Percentiles rank a stretch among this genome's conserved stretches.
phyloP scores from a whole-genome alignment of 225 moss, liverwort and hornwort species.

The Rhytidiadelphus loreus region DNA sequence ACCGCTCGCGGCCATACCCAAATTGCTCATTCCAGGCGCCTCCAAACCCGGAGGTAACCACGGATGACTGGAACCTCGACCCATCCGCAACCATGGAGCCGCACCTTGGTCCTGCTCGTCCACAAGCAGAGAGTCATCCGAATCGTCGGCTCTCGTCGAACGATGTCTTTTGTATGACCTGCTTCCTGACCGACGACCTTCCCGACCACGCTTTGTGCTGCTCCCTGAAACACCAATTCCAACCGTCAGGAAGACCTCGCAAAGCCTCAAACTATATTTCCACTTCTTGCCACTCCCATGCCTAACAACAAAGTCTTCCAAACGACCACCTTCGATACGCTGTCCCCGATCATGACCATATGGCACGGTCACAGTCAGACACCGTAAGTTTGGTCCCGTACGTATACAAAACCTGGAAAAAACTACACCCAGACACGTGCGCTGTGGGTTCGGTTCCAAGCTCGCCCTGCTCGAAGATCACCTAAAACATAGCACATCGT shows the following conservation, averaged over 20 bases:
- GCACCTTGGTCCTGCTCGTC: conserved; percentile 72
- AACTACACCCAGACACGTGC: no score
- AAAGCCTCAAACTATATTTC: not conserved
- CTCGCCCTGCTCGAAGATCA: not conserved
- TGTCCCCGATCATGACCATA: not conserved
- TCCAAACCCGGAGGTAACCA: conserved; percentile 62
- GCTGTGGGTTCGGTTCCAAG: not conserved
- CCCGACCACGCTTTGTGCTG: conserved; percentile 61
- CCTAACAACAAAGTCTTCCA: not conserved
- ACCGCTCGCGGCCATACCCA: conserved; percentile 49
- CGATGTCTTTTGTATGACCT: conserved; percentile 59
- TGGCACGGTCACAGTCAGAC: not conserved
- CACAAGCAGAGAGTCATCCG: conserved; percentile 73
- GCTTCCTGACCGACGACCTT: conserved; percentile 44
- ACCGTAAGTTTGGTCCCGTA: not conserved
- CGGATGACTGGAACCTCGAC: conserved; percentile 43
- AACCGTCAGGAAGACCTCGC: not conserved
- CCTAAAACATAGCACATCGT: not conserved
- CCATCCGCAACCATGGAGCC: conserved; percentile 59
- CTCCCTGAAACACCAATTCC: conserved; percentile 11
- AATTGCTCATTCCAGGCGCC: conserved; percentile 25
- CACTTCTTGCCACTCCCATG: not conserved
- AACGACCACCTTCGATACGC: not conserved
- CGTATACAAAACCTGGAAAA: not conserved
- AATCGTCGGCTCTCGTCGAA: conserved; percentile 60